A percentile compares a stretch with the other conserved stretches of the same genome.
These are phyloP conservation scores for Cetradonia linearis DNA, from an alignment of 495 filamentous ascomycete species.

Conservation along the genomic window DNA sequence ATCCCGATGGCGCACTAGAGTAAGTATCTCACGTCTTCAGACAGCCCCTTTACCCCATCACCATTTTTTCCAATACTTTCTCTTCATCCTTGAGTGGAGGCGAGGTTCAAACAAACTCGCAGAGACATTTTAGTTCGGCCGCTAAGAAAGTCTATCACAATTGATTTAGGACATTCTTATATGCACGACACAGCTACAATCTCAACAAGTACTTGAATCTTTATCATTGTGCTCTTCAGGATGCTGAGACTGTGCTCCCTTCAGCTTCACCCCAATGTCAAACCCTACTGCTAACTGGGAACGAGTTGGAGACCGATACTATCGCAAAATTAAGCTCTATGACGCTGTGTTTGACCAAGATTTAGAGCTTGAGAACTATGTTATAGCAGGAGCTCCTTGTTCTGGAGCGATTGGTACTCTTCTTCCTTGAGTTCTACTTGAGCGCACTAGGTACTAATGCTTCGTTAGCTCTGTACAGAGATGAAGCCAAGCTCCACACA, in stretches of 20 bases:
- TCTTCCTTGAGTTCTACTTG: background rate
- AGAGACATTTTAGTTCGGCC: background rate
- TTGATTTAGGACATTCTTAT: background rate
- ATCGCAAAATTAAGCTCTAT: conserved; percentile 87
- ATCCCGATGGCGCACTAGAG: background rate
- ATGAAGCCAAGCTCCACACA: conserved; percentile 72
- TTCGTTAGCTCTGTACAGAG: conserved; percentile 67
- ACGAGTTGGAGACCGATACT: conserved; percentile 80
- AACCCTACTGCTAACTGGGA: conserved; percentile 88
- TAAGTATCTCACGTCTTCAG: background rate
- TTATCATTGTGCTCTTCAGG: background rate
- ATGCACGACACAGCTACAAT: background rate
- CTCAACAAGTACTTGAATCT: background rate
- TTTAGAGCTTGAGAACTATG: conserved; percentile 88
- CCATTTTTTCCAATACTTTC: background rate
- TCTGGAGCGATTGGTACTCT: conserved; percentile 78
- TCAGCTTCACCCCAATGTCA: conserved; percentile 23
- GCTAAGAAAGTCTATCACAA: background rate
- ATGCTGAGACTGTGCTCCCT: conserved; percentile 1
- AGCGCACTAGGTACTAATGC: conserved; percentile 21
- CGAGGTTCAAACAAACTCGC: background rate
- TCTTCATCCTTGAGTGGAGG: background rate
- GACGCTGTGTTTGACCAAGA: conserved; percentile 84
- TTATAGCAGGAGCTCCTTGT: conserved; percentile 87
- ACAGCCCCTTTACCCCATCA: background rate